Evolutionary conservation across 1,284 basidiomycete genomes (phyloP), one percentile per base, ranked within the genome.

Genomic region (Neolentinus lepideus): DNA sequence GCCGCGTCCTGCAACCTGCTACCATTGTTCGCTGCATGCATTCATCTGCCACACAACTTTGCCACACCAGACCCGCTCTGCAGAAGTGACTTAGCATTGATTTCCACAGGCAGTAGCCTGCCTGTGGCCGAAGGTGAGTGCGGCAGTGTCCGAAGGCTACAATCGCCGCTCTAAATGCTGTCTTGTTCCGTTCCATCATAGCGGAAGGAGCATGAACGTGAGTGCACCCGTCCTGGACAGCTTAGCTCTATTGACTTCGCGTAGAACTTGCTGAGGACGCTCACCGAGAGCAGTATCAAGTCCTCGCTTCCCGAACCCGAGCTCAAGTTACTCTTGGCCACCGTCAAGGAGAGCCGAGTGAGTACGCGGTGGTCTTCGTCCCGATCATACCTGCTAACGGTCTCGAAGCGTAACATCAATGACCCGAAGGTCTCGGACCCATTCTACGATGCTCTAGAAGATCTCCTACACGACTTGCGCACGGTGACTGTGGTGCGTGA

Each of bases 371-470:
- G 31, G 35, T 51, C 57, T 19, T 56, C 58, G 51, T 22, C 22
- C 3, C 55, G 10, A 46, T 29, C 10, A 19, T 14, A 8, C 54
- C 46, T 54, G 58, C 54, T 46, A 57, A 61, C 64, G 54, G 61
- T 54, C 46, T 43, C 55, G 27, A 6, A 35, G 38, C 54, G 46
- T 56, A 47, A 62, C 53, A 47, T 31, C 43, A 25, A 29, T 36
- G 38, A n/a, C 48, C 65, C 88, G 90, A 92, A 90, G 68, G 79
- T 87, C 12, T 77, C 85, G n/a, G 92, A 96, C 66, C 84, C 88
- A 22, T 98, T 96, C 76, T 92, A 91, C 63, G 94, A 96, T 62
- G 89, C 90, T 0, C 77, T 97, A 52, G 94, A 98, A 66, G 90
- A 89, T 59, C 79, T 97, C 43, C 74, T 96, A 53, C 74, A 76